These are phyloP conservation scores for Pelargonium australe DNA, from an alignment of 441 rosid genomes.

Conservation along the genomic window DNA sequence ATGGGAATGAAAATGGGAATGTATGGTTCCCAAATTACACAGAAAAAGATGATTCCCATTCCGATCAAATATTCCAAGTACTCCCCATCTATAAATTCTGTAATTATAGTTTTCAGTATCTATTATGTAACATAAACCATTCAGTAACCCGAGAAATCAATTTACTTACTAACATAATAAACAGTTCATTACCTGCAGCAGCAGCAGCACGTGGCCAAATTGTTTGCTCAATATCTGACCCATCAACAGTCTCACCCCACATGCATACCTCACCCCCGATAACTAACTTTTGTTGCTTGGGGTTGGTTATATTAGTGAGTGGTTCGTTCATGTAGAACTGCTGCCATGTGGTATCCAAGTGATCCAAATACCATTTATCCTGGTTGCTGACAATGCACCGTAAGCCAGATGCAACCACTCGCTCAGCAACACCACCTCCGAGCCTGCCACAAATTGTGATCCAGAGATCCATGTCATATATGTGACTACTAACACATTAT, in stretches of 20 bases:
- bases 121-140: no score
- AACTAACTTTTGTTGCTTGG: slow-evolving; percentile 46
- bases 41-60: no score
- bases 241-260: slow-evolving; percentile 72
- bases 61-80: no score
- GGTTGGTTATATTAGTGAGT: slow-evolving; percentile 36
- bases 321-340: slow-evolving; percentile 56
- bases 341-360: slow-evolving; percentile 53
- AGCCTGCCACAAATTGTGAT: slow-evolving; percentile 37
- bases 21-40: no score
- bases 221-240: slow-evolving; percentile 60
- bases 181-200: slow-evolving; percentile 49
- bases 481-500: no score
- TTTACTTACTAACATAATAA: not conserved
- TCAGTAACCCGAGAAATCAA: no score
- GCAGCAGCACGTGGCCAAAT: slow-evolving; percentile 85
- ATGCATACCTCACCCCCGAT: slow-evolving; percentile 76
- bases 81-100: no score
- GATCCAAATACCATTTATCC: slow-evolving; percentile 68
- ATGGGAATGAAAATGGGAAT: no score
- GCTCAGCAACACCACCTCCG: slow-evolving; percentile 49
- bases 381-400: slow-evolving; percentile 77
- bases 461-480: not conserved
- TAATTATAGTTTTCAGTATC: no score
- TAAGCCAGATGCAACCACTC: slow-evolving; percentile 51